phyloP scores from a whole-genome alignment of 306 rosid species.

The Notholithocarpus densiflorus region DNA sequence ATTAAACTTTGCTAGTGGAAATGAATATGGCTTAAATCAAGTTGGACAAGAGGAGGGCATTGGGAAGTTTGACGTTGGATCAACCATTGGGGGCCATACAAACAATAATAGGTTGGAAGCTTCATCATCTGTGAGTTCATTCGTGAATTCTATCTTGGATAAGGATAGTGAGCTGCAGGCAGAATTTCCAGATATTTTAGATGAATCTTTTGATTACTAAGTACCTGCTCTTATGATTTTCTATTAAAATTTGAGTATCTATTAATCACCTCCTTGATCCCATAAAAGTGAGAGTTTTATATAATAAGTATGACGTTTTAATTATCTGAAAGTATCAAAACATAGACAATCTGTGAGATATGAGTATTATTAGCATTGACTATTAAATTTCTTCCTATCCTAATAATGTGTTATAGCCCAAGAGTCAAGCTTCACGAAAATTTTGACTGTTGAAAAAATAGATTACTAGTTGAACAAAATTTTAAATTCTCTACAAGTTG shows the following conservation, averaged over 20 bases:
- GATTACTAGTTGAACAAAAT: not conserved
- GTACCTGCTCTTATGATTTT: not conserved
- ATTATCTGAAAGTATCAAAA: not conserved
- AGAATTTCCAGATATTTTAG: conserved; percentile 70
- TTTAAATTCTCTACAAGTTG: too few relatives aligned
- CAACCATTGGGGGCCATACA: conserved; percentile 23
- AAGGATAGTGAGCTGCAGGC: conserved; percentile 68
- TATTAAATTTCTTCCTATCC: not conserved
- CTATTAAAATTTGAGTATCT: not conserved
- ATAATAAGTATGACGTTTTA: too few relatives aligned
- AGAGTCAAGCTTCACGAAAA: not conserved
- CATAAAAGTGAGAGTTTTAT: too few relatives aligned
- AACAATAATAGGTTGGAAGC: conserved; percentile 29
- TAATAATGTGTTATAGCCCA: not conserved
- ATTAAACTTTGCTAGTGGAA: conserved; percentile 4
- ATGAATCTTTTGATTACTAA: conserved; percentile 58
- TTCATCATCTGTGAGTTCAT: conserved; percentile 48
- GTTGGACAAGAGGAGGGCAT: conserved; percentile 18
- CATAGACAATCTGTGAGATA: not conserved
- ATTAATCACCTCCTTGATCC: not conserved
- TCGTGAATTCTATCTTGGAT: conserved; percentile 74
- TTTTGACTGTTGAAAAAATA: not conserved
- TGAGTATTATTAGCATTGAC: not conserved
- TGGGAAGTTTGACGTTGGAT: conserved; percentile 25
- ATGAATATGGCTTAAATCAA: conserved; percentile 15